phyloP scores from a whole-genome alignment of 208 protist species.

The Acanthamoeba comandoni region DNA sequence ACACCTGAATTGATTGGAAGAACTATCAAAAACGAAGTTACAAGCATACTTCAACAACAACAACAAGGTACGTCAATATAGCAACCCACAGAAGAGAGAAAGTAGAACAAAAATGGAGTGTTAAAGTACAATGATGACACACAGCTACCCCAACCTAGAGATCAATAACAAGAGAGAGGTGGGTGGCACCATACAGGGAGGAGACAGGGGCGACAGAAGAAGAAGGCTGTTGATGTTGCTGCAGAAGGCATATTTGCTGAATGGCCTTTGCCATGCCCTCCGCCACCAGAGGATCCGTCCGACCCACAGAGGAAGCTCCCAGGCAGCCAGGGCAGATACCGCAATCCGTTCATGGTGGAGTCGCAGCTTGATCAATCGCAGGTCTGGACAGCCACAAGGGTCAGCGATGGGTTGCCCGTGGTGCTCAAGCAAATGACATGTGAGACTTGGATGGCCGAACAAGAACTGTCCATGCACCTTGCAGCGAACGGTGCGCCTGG shows the following conservation, averaged over 20 bases:
- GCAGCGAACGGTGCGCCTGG: slow-evolving; percentile 25
- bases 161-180: background rate
- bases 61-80: background rate
- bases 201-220: background rate
- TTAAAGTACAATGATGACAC: background rate
- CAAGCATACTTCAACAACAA: background rate
- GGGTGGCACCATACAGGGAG: background rate
- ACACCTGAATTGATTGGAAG: too few species aligned
- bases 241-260: background rate
- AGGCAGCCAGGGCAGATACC: slow-evolving; percentile 19
- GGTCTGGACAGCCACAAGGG: background rate
- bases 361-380: background rate
- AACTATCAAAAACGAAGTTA: too few species aligned
- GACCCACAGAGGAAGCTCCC: background rate
- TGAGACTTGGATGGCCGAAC: slow-evolving; percentile 20
- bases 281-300: background rate
- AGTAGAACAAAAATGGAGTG: background rate
- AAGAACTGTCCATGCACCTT: slow-evolving; percentile 41
- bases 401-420: slow-evolving; percentile 9
- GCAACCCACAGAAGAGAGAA: slow-evolving; percentile 4
- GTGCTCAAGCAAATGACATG: background rate
- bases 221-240: background rate
- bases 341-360: background rate
- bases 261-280: background rate
- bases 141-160: background rate